Base-by-base conservation (phyloP, 2,329 filamentous ascomycete species). In the Exophiala oligosperma region DNA sequence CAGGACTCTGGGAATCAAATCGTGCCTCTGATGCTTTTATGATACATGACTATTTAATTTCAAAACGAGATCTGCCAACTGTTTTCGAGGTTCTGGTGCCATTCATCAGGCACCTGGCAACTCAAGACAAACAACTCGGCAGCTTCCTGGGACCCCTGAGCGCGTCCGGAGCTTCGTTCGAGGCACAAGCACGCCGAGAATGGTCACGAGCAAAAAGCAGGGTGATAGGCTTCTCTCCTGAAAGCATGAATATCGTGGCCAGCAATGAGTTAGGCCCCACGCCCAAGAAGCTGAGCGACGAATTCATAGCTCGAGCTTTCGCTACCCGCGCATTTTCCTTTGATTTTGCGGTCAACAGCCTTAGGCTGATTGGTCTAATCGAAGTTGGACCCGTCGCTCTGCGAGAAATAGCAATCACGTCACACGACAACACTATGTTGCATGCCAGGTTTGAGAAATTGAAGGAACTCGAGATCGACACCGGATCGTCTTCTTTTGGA, bases 281-380 rank as follows among this genome's bases (percentile, higher is more conserved):
- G 21, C 72, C 68, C 37, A 84, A 81, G 59, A 72, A 74, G 7
- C 82, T 85, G 62, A 87, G 84, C 67, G 90, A 94, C 70, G 74
- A 78, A 0, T 81, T 95, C 29, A 88, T 89, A 17, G 89, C 92
- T n/a, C 84, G 87, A 62, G 85, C 91, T 76, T 92, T 96, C 70
- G 92, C 92, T 8, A 89, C 86, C 1, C 87, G 80, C 57, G 89
- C 90, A 71, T 81, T 94, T 23, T 84, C 87, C 1, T 77, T 92
- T 8, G 85, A 92, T 56, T 83, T 88, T 64, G 84, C 91, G 26
- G 84, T 95, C 54, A 83, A 83, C 35, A 81, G 89, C 5, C 76
- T 94, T 17, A 79, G 82, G 56, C 84, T 89, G 66, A 82, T 96
- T 52, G 89, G 89, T 1, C 77, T 95, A 4, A 79, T 84, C 49